These are phyloP conservation scores for Aspergillus fijiensis DNA, from an alignment of 2,329 filamentous ascomycete species.

Conservation along the genomic window DNA sequence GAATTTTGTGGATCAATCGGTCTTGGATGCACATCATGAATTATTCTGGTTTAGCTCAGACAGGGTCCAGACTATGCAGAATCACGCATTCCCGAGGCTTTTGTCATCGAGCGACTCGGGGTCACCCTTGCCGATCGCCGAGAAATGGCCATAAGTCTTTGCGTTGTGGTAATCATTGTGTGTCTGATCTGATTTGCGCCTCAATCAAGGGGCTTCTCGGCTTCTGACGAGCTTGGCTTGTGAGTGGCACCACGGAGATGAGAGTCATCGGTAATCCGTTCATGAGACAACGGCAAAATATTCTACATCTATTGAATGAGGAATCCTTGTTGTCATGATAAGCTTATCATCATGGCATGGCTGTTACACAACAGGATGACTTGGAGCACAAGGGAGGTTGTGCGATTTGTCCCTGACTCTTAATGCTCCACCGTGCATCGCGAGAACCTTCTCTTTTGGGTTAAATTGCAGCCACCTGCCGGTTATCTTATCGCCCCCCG, in stretches of 20 bases:
- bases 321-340: neutral
- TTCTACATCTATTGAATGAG: neutral
- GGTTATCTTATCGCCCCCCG: slow-evolving; percentile 27
- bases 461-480: slow-evolving; percentile 7
- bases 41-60: no score
- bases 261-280: neutral
- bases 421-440: slow-evolving; percentile 22
- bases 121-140: no score
- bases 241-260: neutral
- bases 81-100: no score
- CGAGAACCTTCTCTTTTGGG: slow-evolving; percentile 30
- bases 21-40: no score
- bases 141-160: no score
- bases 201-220: neutral
- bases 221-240: neutral
- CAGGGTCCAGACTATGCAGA: no score
- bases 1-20: neutral
- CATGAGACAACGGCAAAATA: neutral
- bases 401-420: no score
- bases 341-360: neutral
- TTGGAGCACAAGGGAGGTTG: no score
- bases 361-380: neutral
- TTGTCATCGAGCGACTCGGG: no score
- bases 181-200: no score
- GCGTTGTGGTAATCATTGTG: no score